Conservation (phyloP, 345 rosid genomes). For the Acer yangbiense region DNA sequence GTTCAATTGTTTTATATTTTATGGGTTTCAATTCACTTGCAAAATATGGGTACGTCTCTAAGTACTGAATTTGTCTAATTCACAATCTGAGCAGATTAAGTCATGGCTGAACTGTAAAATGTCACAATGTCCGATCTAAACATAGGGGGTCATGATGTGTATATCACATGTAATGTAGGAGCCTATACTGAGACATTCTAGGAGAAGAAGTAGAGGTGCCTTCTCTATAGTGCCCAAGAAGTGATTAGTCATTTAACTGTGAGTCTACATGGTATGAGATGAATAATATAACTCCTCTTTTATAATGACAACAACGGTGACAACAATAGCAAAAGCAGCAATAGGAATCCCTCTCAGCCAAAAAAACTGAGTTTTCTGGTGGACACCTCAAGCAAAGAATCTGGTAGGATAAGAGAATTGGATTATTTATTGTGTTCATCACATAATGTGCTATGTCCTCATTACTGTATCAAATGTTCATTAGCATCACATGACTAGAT, state of each 20-base stretch:
- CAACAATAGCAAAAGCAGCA: neutral
- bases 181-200: neutral
- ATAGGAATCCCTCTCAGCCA: neutral
- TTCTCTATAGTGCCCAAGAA: neutral
- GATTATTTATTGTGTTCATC: neutral
- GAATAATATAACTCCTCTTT: slow-evolving; percentile 3
- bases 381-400: slow-evolving; percentile 5
- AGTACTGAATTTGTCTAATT: slow-evolving; percentile 9
- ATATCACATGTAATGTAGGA: neutral
- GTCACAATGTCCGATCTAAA: neutral
- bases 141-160: neutral
- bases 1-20: neutral
- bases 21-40: neutral
- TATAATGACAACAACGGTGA: neutral
- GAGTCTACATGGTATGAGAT: neutral
- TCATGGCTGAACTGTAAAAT: neutral
- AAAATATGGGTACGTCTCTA: neutral
- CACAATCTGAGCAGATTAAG: neutral
- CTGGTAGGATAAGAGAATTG: neutral
- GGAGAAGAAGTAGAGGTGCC: neutral
- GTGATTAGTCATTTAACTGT: neutral
- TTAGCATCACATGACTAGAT: neutral
- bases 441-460: neutral
- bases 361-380: neutral
- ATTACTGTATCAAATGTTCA: neutral